Evolutionary conservation across 371 early-diverging fungal species (phyloP).

Genomic region (Saksenaea oblongispora): DNA sequence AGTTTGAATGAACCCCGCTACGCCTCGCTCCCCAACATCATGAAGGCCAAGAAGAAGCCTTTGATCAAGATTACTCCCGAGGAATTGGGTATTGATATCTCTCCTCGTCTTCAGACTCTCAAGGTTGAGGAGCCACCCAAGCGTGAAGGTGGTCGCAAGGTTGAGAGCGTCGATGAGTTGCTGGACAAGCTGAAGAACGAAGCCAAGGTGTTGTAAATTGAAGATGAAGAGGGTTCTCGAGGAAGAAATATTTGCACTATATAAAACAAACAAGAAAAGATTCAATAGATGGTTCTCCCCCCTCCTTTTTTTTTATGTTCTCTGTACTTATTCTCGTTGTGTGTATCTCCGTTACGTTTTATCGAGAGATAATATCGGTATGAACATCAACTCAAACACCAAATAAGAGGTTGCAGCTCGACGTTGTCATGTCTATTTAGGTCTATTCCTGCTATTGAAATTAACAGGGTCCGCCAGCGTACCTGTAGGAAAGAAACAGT

Average conservation of each 20-base stretch:
- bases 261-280: neutral
- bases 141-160: constrained; percentile 92
- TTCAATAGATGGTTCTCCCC: neutral
- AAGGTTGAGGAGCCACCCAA: constrained; percentile 94
- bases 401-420: no score
- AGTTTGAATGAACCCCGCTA: constrained; percentile 96
- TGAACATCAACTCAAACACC: no score
- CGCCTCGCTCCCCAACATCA: constrained; percentile 93
- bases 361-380: no score
- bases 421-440: no score
- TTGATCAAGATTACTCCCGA: constrained; percentile 77
- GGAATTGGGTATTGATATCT: constrained; percentile 86
- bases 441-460: no score
- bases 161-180: constrained; percentile 93
- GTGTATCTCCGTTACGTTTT: neutral
- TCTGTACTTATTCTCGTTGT: neutral
- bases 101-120: constrained; percentile 80
- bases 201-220: constrained; percentile 51
- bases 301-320: neutral
- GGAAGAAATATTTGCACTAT: neutral
- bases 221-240: neutral
- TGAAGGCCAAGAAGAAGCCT: constrained; percentile 99
- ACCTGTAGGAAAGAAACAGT: no score
- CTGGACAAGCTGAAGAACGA: constrained; percentile 84
- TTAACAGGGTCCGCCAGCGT: no score